phyloP scores from a whole-genome alignment of 192 early-diverging fungal species.

The Lunasporangiospora selenospora region DNA sequence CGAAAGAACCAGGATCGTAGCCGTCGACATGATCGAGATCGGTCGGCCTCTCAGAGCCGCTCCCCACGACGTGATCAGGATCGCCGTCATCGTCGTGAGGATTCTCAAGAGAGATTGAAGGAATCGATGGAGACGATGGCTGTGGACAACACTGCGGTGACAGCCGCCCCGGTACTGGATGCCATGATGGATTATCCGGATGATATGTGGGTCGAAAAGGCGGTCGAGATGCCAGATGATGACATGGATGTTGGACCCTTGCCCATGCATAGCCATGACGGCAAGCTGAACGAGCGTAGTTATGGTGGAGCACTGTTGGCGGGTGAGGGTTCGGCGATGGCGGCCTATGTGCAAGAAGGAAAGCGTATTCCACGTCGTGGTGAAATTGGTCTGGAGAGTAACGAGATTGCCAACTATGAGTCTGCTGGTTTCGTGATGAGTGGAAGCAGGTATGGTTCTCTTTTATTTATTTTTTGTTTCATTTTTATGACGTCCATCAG shows the following conservation, averaged over 20 bases:
- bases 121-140: too few relatives aligned
- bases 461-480: neutral
- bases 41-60: neutral
- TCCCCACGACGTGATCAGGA: constrained; percentile 1
- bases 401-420: constrained; percentile 88
- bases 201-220: constrained; percentile 69
- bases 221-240: constrained; percentile 70
- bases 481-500: neutral
- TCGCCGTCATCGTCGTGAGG: constrained; percentile 8
- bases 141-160: too few relatives aligned
- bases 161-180: constrained; percentile 26
- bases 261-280: constrained; percentile 64
- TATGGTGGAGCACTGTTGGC: constrained; percentile 86
- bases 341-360: constrained; percentile 86
- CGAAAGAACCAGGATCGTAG: constrained; percentile 4
- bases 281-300: constrained; percentile 67
- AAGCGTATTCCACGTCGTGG: constrained; percentile 97
- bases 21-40: neutral
- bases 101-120: too few relatives aligned
- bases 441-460: constrained; percentile 73
- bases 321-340: constrained; percentile 93
- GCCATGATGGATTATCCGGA: constrained; percentile 48
- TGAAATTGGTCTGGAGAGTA: constrained; percentile 90
- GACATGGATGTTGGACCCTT: constrained; percentile 69
- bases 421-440: constrained; percentile 95